Evolutionary conservation across 2,329 filamentous ascomycete species (phyloP), one percentile per base, ranked within the genome.

Genomic region (Xylariaceae sp.): DNA sequence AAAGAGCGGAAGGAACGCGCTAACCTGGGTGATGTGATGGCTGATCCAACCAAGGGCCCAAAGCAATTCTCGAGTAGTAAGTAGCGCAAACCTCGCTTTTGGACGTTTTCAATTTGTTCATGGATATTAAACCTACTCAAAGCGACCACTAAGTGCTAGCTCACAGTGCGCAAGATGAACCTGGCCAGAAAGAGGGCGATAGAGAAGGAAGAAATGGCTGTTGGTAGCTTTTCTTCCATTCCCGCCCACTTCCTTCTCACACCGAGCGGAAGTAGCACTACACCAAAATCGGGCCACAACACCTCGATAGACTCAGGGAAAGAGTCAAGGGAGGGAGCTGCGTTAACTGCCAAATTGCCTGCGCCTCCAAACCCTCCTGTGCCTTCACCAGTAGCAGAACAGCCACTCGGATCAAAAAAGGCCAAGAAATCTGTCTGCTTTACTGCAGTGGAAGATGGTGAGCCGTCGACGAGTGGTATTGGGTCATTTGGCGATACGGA

Each of bases 161-260:
- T 11, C 11, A 26, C 22, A 26, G 22, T 61, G 44, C 66, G 62
- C 9, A 47, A 62, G 8, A 51, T 55, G 19, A 67, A 72, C 26
- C 57, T 69, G 16, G 64, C 71, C 2, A 62, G 72, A 43, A 61
- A 73, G 24, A 56, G 58, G 31, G 63, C 60, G 4, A 68, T 71
- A 19, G 67, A 70, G 16, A 66, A 63, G 39, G 67, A 68, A 34
- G 74, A 78, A 22, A 45, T 46, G 17, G 64, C 33, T 6, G 16
- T 58, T 2, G 55, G 65, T 2, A 62, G 66, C 41, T 46, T 65
- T 28, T 61, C 62, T n/a, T 53, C 53, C 2, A 63, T 63, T 6
- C 60, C 60, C 16, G 26, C 48, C 9, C 49, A 45, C 19, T 60
- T 62, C 36, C 39, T 63, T 16, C 42, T 63, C n/a, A 51, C 38